Evolutionary conservation across 1,284 basidiomycete genomes (phyloP).

Genomic region (Microbotryum violaceum): DNA sequence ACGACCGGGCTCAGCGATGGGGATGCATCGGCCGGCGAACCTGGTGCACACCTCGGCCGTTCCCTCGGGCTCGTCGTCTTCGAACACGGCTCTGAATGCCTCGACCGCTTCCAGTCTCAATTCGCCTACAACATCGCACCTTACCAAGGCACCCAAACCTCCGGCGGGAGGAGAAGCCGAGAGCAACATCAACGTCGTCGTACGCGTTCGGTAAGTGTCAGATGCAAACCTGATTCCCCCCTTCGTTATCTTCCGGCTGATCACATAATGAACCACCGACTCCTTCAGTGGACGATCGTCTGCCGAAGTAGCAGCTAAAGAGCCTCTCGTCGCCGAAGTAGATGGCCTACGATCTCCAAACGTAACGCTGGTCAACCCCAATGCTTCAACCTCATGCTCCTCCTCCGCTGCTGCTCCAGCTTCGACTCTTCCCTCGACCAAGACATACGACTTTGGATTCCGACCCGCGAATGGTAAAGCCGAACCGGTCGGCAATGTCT

Average conservation of each 20-base stretch:
- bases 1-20: too few species aligned
- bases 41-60: too few species aligned
- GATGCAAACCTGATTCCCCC: not conserved
- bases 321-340: constrained; percentile 64
- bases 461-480: constrained; percentile 22
- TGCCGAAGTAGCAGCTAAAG: constrained; percentile 64
- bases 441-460: constrained; percentile 78
- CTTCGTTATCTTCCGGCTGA: not conserved
- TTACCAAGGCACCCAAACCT: too few species aligned
- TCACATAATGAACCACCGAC: not conserved
- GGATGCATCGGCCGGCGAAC: too few species aligned
- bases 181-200: constrained; percentile 78
- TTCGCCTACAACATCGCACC: too few species aligned
- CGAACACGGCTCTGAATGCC: too few species aligned
- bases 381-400: constrained; percentile 39
- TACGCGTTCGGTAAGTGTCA: constrained; percentile 61
- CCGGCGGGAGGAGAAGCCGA: constrained; percentile 1
- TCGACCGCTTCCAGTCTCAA: too few species aligned
- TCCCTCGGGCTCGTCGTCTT: too few species aligned
- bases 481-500: constrained; percentile 51
- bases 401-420: constrained; percentile 51
- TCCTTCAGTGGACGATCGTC: constrained; percentile 56
- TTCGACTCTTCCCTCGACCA: constrained; percentile 55
- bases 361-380: constrained; percentile 21
- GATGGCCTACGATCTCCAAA: constrained; percentile 15